Base-by-base conservation (phyloP, 306 rosid species). In the Chamaecrista fasciculata region DNA sequence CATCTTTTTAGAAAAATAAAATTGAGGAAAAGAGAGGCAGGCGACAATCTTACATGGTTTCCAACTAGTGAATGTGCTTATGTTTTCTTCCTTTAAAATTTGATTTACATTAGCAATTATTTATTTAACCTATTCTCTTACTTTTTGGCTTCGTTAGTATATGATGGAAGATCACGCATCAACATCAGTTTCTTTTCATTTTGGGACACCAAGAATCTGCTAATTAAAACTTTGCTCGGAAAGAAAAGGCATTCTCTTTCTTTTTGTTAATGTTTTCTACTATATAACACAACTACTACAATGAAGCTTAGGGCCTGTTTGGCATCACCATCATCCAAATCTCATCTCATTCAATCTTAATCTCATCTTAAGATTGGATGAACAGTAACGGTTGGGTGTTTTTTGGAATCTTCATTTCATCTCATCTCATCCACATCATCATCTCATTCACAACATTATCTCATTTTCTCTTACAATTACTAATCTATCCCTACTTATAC, bases 81-180 rank as follows among this genome's bases (percentile, higher is more conserved):
- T 77, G 68, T 81, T 42, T 70, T 73, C 49, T 77, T 77, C 78
- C 59, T 53, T 46, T 58, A 34, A n/a, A n/a, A n/a, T 40, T 77
- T 77, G 56, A 49, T 69, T 58, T 57, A 64, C 55, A 57, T 58
- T 77, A 74, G 77, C 53, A 49, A 24, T 61, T 74, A 39, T 12
- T 63, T 73, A 49, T 69, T 33, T 34, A 37, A 40, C 33, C 8
- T 33, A 81, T 77, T 77, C 80, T 70, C 40, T 53, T 69, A 70
- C 85, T 37, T 70, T 81, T 81, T 70, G 63, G 65, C 72, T 51
- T 78, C 72, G 78, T 69, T 74, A 65, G 77, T 74, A 58, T 74
- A 58, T 81, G 65, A 74, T 65, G 75, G 78, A 78, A 77, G 69
- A 81, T 81, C 82, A 74, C 20, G 78, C 69, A 78, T 81, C 82